phyloP scores from a whole-genome alignment of 2,329 filamentous ascomycete genomes.

The Xylariales sp. region DNA sequence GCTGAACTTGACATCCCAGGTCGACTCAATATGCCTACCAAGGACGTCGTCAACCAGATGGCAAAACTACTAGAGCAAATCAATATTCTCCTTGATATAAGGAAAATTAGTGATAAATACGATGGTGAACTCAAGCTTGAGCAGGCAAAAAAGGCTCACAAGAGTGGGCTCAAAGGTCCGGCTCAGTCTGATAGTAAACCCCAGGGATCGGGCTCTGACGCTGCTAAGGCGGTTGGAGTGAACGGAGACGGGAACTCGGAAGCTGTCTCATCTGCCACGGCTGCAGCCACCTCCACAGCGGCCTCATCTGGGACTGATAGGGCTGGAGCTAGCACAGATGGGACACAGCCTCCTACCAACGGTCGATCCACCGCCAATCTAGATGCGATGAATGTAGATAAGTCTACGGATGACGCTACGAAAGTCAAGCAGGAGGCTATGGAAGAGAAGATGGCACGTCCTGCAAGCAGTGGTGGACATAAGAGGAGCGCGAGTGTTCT shows the following conservation, averaged over 20 bases:
- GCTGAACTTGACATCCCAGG: conserved; percentile 66
- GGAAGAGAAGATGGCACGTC: conserved; percentile 18
- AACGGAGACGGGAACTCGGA: conserved; percentile 1
- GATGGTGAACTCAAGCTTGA: conserved; percentile 64
- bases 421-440: conserved; percentile 19
- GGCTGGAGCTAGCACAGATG: not conserved
- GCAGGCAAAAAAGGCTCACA: conserved; percentile 51
- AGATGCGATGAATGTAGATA: not conserved
- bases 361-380: not conserved
- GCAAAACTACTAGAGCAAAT: conserved; percentile 67
- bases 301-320: conserved; percentile 2
- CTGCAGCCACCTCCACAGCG: not conserved
- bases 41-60: conserved; percentile 65
- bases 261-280: not conserved
- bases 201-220: conserved; percentile 1
- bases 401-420: conserved; percentile 5
- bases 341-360: not conserved
- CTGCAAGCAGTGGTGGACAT: conserved; percentile 42
- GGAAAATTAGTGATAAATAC: conserved; percentile 72
- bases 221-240: conserved; percentile 11
- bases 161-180: conserved; percentile 33
- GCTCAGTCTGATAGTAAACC: conserved; percentile 8
- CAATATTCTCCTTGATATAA: conserved; percentile 63
- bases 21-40: conserved; percentile 69
- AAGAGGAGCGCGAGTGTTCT: conserved; percentile 83